A percentile compares a stretch with the other conserved stretches of the same genome.
Conservation (phyloP, 805 yeast genomes). For the Barnettozyma wickerhamii region DNA sequence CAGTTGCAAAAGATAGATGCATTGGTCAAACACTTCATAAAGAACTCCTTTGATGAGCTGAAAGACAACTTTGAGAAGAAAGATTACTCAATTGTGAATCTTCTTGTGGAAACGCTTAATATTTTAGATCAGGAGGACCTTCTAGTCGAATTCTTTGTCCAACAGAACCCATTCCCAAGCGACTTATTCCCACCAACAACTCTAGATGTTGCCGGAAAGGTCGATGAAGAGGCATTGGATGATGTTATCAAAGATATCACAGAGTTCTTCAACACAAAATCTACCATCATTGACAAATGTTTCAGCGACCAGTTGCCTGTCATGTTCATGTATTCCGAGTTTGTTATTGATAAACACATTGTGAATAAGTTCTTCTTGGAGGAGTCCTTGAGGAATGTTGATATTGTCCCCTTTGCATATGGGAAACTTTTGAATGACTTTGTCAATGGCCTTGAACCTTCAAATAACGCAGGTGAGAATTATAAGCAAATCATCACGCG, state of each 20-base stretch:
- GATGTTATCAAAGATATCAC: slow-evolving; percentile 25
- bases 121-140: slow-evolving; percentile 32
- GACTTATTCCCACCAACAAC: slow-evolving; percentile 28
- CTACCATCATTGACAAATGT: slow-evolving; percentile 33
- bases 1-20: slow-evolving; percentile 10
- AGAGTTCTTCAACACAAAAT: slow-evolving; percentile 31
- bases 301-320: slow-evolving; percentile 37
- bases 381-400: slow-evolving; percentile 24
- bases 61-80: slow-evolving; percentile 14
- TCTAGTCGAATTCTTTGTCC: slow-evolving; percentile 36
- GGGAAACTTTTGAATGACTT: slow-evolving; percentile 23
- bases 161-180: slow-evolving; percentile 30
- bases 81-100: slow-evolving; percentile 20
- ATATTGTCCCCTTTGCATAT: slow-evolving; percentile 31
- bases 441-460: slow-evolving; percentile 33
- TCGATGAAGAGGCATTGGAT: slow-evolving; percentile 22
- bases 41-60: slow-evolving; percentile 19
- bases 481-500: slow-evolving; percentile 28
- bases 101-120: slow-evolving; percentile 23
- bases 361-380: slow-evolving; percentile 23
- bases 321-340: slow-evolving; percentile 33
- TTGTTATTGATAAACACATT: slow-evolving; percentile 34
- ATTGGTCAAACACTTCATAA: slow-evolving; percentile 15
- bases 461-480: slow-evolving; percentile 33
- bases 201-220: slow-evolving; percentile 20